Conservation (phyloP, 768 basidiomycete genomes). For the Tylopilus subfusipes region DNA sequence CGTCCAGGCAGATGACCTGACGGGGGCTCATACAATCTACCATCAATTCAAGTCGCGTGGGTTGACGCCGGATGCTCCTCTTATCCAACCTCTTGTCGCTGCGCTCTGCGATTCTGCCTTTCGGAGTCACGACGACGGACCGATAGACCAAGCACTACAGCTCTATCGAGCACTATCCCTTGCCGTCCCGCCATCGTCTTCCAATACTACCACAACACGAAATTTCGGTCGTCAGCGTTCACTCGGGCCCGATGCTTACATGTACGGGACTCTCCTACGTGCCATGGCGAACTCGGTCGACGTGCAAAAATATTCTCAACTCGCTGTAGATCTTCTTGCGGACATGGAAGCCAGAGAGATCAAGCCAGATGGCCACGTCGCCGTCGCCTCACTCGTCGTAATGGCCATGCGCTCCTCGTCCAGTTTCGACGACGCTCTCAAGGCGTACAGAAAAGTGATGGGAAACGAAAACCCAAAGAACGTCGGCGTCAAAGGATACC, state of each 20-base stretch:
- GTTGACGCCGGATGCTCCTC: conserved; percentile 44
- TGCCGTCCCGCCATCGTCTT: conserved; percentile 26
- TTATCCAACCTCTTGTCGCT: conserved; percentile 55
- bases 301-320: conserved; percentile 44
- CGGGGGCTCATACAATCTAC: conserved; percentile 50
- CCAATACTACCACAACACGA: conserved; percentile 8
- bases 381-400: conserved; percentile 51
- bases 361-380: conserved; percentile 41
- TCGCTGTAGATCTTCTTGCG: conserved; percentile 49
- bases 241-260: conserved; percentile 44
- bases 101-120: conserved; percentile 42
- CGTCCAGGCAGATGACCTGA: conserved; percentile 36
- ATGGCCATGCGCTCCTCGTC: conserved; percentile 63
- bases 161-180: conserved; percentile 49
- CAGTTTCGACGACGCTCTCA: conserved; percentile 56
- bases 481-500: conserved; percentile 59
- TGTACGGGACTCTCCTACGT: conserved; percentile 55
- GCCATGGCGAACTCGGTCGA: conserved; percentile 45
- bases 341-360: conserved; percentile 62
- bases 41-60: conserved; percentile 41
- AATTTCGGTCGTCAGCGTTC: conserved; percentile 34
- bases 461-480: conserved; percentile 23
- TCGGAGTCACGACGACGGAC: conserved; percentile 35
- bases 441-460: conserved; percentile 49
- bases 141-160: conserved; percentile 51